Percentiles rank a stretch among this genome's conserved stretches.
These are phyloP conservation scores for Marasmius oreades DNA, from an alignment of 1,284 basidiomycete genomes.

Conservation along the genomic window DNA sequence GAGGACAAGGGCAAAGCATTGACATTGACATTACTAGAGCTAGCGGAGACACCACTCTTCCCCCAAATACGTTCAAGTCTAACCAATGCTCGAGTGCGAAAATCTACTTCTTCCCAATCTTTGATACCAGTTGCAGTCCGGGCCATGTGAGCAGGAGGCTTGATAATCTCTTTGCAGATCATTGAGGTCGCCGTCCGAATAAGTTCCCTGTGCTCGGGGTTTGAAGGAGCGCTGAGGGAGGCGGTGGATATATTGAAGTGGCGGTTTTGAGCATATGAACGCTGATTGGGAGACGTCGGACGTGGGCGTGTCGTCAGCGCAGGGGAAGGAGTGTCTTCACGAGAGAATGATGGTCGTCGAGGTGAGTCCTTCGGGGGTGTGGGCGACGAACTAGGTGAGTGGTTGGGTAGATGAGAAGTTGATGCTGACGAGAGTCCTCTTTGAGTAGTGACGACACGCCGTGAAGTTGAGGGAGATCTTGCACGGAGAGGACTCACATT, in stretches of 20 bases:
- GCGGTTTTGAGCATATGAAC: slow-evolving; percentile 42
- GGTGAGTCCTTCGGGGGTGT: slow-evolving; percentile 21
- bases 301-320: slow-evolving; percentile 34
- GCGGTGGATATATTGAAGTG: slow-evolving; percentile 53
- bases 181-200: slow-evolving; percentile 58
- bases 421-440: slow-evolving; percentile 32
- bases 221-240: slow-evolving; percentile 42
- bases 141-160: slow-evolving; percentile 50
- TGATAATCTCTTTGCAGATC: slow-evolving; percentile 61
- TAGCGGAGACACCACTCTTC: slow-evolving; percentile 37
- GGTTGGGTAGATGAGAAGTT: slow-evolving; percentile 31
- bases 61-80: slow-evolving; percentile 74
- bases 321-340: slow-evolving; percentile 23
- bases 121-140: slow-evolving; percentile 41
- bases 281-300: slow-evolving; percentile 40
- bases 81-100: slow-evolving; percentile 53
- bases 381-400: slow-evolving; percentile 24
- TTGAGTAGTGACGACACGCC: slow-evolving; percentile 24
- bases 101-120: slow-evolving; percentile 74
- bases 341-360: slow-evolving; percentile 23
- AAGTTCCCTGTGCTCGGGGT: slow-evolving; percentile 57
- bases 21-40: slow-evolving; percentile 40
- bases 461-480: slow-evolving; percentile 29
- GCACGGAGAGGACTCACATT: slow-evolving; percentile 39
- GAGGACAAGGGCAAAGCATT: slow-evolving; percentile 28